These are phyloP conservation scores for Medicago truncatula DNA, from an alignment of 306 rosid genomes.

Conservation along the genomic window DNA sequence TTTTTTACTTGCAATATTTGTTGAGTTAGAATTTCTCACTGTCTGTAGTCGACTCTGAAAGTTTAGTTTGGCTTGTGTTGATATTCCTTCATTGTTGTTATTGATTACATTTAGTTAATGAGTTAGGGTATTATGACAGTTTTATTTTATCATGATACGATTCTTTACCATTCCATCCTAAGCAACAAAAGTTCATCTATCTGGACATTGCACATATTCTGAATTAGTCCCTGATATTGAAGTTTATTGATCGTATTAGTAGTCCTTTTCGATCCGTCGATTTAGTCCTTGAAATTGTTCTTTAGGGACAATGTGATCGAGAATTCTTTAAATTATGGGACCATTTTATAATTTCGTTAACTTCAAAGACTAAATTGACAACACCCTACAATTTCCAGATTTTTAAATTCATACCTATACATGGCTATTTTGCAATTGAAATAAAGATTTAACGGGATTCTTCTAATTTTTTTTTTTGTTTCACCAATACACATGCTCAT, in stretches of 20 bases:
- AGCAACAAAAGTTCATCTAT: background rate
- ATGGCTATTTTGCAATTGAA: background rate
- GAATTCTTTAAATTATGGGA: no score
- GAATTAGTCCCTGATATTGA: no score
- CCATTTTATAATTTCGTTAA: no score
- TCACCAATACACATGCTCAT: background rate
- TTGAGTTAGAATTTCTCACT: background rate
- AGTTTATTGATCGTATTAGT: no score
- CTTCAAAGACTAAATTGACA: no score
- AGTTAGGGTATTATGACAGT: constrained; percentile 1
- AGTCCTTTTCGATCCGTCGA: background rate
- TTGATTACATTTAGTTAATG: background rate
- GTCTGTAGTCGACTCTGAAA: constrained; percentile 10
- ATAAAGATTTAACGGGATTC: background rate
- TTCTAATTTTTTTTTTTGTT: background rate
- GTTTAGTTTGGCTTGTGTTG: constrained; percentile 19
- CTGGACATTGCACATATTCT: background rate
- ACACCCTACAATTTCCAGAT: no score
- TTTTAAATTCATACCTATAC: no score
- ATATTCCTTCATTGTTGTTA: background rate
- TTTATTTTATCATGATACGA: background rate
- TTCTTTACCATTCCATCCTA: background rate
- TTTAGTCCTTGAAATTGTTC: background rate
- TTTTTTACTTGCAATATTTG: background rate
- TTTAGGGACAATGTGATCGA: background rate